Conservation (phyloP, 1,284 basidiomycete genomes). For the Cryptococcus maquisensis region DNA sequence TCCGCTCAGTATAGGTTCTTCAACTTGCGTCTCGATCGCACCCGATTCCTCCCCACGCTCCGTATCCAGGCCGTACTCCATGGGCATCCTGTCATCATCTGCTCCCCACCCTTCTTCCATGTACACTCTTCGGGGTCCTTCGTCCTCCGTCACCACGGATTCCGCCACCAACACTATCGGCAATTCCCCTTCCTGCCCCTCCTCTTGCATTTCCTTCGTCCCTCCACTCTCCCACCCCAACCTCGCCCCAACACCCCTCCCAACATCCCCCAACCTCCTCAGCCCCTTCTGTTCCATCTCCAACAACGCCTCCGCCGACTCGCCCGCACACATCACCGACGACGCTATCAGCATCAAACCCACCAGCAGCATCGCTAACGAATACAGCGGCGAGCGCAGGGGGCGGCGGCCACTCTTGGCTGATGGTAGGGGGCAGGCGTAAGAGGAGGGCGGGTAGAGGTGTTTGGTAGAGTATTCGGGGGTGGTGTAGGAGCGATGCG, state of each 20-base stretch:
- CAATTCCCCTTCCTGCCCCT: neutral
- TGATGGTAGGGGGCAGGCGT: neutral
- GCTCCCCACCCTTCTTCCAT: too few species aligned
- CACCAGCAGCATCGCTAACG: neutral
- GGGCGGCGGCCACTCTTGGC: neutral
- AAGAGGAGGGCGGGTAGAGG: neutral
- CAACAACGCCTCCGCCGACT: neutral
- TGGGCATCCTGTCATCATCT: too few species aligned
- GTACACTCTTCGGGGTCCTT: too few species aligned
- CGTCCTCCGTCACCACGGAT: neutral
- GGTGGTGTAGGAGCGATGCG: neutral
- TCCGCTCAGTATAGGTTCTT: too few species aligned
- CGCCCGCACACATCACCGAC: neutral
- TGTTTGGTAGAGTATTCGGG: neutral
- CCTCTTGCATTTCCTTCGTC: too few species aligned
- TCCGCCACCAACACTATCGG: neutral
- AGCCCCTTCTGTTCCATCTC: neutral
- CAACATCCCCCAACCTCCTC: neutral
- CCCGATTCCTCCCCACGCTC: too few species aligned
- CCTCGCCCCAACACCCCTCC: neutral
- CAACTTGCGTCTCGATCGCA: too few species aligned
- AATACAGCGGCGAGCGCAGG: neutral
- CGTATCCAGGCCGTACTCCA: too few species aligned
- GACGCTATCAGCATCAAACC: neutral
- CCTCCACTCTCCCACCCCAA: neutral